Evolutionary conservation across 805 yeast species (phyloP).

Genomic region (Metschnikowia hibisci): DNA sequence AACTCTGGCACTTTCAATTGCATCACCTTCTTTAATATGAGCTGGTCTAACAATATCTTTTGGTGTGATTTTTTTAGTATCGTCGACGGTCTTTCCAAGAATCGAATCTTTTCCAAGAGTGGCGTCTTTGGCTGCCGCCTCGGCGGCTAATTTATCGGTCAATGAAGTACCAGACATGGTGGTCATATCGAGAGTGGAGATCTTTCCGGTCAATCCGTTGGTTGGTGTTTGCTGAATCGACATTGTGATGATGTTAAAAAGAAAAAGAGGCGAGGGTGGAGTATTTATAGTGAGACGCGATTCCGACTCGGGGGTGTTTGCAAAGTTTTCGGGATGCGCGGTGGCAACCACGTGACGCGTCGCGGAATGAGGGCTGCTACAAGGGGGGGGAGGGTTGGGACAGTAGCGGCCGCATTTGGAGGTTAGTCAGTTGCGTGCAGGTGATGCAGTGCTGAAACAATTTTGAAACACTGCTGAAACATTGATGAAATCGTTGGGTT

Average conservation of each 20-base stretch:
- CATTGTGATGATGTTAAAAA: conserved; percentile 8
- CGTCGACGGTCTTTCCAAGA: conserved; percentile 17
- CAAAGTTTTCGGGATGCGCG: conserved; percentile 8
- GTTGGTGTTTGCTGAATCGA: conserved; percentile 44
- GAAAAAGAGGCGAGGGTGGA: conserved; percentile 1
- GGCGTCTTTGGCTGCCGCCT: conserved; percentile 19
- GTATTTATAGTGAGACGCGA: conserved; percentile 12
- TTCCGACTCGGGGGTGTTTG: conserved; percentile 15
- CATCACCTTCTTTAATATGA: conserved; percentile 19
- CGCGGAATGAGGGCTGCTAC: background rate
- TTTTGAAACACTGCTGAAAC: background rate
- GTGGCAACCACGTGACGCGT: conserved; percentile 5
- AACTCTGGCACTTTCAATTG: conserved; percentile 19
- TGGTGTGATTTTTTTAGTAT: conserved; percentile 18
- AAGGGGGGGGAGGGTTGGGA: too few relatives aligned
- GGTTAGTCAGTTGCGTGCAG: background rate
- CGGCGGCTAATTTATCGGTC: conserved; percentile 43
- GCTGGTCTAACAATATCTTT: conserved; percentile 19
- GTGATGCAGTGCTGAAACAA: background rate
- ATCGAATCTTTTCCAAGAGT: conserved; percentile 16
- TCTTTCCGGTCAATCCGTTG: conserved; percentile 43
- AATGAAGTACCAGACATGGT: conserved; percentile 31
- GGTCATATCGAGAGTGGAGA: conserved; percentile 37
- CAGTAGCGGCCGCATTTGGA: too few relatives aligned
- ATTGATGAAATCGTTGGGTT: background rate